phyloP scores from a whole-genome alignment of 345 rosid species.

The Populus simonii region DNA sequence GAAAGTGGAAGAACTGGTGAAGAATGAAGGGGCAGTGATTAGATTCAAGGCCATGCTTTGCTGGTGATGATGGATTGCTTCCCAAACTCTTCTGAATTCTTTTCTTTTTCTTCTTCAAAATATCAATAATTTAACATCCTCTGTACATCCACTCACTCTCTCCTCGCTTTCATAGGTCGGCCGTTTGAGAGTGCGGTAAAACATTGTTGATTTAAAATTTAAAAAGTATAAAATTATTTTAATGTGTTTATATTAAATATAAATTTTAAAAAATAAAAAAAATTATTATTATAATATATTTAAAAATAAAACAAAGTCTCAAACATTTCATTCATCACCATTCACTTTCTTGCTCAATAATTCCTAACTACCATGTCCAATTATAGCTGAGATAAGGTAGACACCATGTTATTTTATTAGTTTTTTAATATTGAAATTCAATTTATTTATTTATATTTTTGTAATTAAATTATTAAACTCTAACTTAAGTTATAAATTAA shows the following conservation, averaged over 20 bases:
- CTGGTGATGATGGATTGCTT: conserved; percentile 13
- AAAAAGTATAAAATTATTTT: too few relatives aligned
- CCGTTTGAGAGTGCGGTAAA: too few relatives aligned
- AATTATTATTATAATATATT: too few relatives aligned
- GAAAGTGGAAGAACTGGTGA: background rate
- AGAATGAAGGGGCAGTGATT: conserved; percentile 3
- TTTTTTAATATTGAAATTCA: too few relatives aligned
- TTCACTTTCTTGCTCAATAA: background rate
- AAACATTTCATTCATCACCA: too few relatives aligned
- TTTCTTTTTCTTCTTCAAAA: background rate
- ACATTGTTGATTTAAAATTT: too few relatives aligned
- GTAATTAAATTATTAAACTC: too few relatives aligned
- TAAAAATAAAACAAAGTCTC: too few relatives aligned
- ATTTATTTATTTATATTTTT: too few relatives aligned
- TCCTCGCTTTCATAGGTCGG: background rate
- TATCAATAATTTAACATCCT: background rate
- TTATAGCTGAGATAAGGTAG: background rate
- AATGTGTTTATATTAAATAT: too few relatives aligned
- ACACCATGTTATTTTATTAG: background rate
- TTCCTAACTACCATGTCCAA: background rate
- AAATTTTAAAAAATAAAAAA: too few relatives aligned
- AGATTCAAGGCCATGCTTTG: conserved; percentile 12
- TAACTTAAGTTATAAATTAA: too few relatives aligned
- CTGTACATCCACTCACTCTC: conserved; percentile 18
- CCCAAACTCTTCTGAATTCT: background rate